Conservation (phyloP, 768 basidiomycete genomes). For the Glaciozyma martinii region DNA sequence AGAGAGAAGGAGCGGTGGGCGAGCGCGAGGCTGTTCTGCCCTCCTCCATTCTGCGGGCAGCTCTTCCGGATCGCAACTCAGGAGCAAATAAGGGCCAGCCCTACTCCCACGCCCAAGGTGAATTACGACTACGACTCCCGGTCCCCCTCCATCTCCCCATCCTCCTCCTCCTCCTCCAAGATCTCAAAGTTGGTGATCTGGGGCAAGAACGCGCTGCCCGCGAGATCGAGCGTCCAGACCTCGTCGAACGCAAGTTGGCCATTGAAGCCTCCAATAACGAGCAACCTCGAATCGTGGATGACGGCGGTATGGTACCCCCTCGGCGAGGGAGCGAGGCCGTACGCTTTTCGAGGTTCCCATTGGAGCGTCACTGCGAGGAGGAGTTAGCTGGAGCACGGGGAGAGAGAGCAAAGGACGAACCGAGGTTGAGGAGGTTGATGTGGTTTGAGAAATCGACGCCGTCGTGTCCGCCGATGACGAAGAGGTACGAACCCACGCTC, state of each 20-base stretch:
- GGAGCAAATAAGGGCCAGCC: neutral
- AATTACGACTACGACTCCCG: neutral
- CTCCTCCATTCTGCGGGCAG: too few relatives aligned
- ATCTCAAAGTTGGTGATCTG: conserved; percentile 10
- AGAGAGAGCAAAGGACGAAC: conserved; percentile 41
- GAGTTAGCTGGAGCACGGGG: neutral
- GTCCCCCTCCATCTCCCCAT: neutral
- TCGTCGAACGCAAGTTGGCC: conserved; percentile 61
- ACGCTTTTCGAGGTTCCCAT: conserved; percentile 63
- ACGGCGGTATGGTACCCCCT: conserved; percentile 80
- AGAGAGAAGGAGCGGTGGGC: too few relatives aligned
- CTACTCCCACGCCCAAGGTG: neutral
- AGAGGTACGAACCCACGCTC: conserved; percentile 83
- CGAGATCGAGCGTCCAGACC: conserved; percentile 62
- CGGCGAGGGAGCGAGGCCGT: conserved; percentile 59
- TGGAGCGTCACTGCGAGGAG: conserved; percentile 59
- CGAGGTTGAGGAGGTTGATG: conserved; percentile 75
- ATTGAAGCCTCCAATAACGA: conserved; percentile 73
- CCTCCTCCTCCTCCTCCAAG: neutral
- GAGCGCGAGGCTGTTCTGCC: too few relatives aligned
- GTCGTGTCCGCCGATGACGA: conserved; percentile 82
- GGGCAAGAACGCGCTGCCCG: conserved; percentile 3
- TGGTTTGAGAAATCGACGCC: conserved; percentile 61
- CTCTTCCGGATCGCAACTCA: neutral
- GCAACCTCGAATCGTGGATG: conserved; percentile 72